These are phyloP conservation scores for Osmozyma mogii DNA, from an alignment of 805 yeast species.

Conservation along the genomic window DNA sequence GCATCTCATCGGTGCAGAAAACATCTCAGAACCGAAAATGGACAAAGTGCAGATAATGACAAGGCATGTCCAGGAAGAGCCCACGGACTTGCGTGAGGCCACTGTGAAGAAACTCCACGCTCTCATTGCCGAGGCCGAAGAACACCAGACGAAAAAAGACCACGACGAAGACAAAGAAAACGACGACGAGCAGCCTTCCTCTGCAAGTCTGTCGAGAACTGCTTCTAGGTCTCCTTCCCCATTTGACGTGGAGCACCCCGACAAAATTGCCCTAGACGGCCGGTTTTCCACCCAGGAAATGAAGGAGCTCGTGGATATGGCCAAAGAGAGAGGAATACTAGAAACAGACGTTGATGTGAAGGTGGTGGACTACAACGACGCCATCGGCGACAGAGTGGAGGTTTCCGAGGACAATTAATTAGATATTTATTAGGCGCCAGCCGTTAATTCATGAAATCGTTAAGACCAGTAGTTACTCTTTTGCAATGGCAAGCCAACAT, in stretches of 20 bases:
- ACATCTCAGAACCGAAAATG: no score
- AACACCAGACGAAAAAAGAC: constrained; percentile 1
- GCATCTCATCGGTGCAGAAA: no score
- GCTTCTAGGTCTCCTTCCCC: constrained; percentile 31
- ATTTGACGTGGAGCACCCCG: no score
- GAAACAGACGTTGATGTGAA: constrained; percentile 18
- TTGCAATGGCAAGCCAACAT: no score
- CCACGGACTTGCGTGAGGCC: no score
- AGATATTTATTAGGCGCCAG: no score
- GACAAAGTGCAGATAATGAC: no score
- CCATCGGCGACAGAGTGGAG: constrained; percentile 24
- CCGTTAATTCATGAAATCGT: no score
- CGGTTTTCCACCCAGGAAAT: constrained; percentile 30
- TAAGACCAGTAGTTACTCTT: no score
- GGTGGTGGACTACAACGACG: constrained; percentile 15
- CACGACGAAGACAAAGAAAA: constrained; percentile 1
- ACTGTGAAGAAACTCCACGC: no score
- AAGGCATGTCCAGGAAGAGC: no score
- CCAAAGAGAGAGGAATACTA: constrained; percentile 24
- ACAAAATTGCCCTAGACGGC: constrained; percentile 34
- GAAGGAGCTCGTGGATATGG: constrained; percentile 21
- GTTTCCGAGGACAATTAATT: constrained; percentile 11
- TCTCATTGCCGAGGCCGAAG: no score
- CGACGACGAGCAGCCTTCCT: neutral
- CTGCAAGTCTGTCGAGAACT: constrained; percentile 23